phyloP scores from a whole-genome alignment of 768 basidiomycete genomes.

The Russula ochroleuca region DNA sequence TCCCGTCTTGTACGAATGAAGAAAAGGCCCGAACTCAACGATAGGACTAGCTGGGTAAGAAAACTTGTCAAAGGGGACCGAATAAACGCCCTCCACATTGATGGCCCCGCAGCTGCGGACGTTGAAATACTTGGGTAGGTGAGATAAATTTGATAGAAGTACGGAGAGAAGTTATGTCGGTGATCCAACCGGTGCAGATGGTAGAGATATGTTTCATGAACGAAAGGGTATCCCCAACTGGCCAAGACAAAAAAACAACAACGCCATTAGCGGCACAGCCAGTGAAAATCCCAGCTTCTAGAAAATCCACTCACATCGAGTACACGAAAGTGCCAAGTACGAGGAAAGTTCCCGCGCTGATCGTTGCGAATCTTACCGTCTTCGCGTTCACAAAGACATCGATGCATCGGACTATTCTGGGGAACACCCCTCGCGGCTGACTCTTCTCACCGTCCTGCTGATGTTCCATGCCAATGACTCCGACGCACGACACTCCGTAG shows the following conservation, averaged over 20 bases:
- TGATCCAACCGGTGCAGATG: conserved; percentile 90
- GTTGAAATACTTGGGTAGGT: conserved; percentile 52
- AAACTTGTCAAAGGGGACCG: conserved; percentile 80
- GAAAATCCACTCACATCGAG: conserved; percentile 52
- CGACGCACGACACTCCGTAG: conserved; percentile 77
- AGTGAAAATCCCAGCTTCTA: neutral
- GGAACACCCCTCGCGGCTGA: conserved; percentile 5
- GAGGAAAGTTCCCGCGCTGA: conserved; percentile 68
- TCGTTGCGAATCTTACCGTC: conserved; percentile 58
- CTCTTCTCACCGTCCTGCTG: neutral
- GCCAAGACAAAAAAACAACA: neutral
- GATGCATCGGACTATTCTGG: conserved; percentile 23
- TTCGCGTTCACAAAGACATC: conserved; percentile 44
- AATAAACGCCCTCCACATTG: conserved; percentile 43
- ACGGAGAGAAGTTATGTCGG: conserved; percentile 96
- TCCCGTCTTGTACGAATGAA: conserved; percentile 57
- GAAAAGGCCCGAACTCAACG: conserved; percentile 67
- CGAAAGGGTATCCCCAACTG: conserved; percentile 94
- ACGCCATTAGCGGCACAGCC: conserved; percentile 8
- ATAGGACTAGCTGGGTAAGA: conserved; percentile 72
- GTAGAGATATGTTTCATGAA: conserved; percentile 90
- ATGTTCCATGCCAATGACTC: conserved; percentile 40
- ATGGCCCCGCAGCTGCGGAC: conserved; percentile 25
- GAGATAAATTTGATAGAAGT: conserved; percentile 94
- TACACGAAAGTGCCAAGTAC: conserved; percentile 63